Base-by-base conservation (phyloP, 805 yeast genomes). In the Candida oleophila region DNA sequence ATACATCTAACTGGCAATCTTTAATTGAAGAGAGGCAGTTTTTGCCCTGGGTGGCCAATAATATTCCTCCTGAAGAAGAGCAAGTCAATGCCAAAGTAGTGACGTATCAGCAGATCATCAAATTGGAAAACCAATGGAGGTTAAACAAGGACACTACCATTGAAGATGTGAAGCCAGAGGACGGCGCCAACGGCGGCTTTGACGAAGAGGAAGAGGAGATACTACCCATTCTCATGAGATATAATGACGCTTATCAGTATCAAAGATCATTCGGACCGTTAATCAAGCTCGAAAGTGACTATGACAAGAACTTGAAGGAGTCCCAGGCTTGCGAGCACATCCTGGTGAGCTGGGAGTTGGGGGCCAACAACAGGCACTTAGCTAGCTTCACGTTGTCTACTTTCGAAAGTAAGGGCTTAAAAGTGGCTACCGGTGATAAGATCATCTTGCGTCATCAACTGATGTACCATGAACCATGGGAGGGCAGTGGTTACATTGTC, bases 211-310 rank as follows among this genome's bases (percentile, higher is more conserved):
- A 80, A 43, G 76, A 71, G 40, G 86, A 83, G 45, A 73, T 88
- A 3, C 76, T 78, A 22, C 95, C 96, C 1, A 82, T 87, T 35
- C 70, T 86, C 44, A 75, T 88, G 76, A 75, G 91, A 44, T 91
- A 89, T 62, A 77, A 74, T 43, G 96, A 89, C 64, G 96, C 91
- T 0, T 84, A 77, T 61, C 89, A 89, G 59, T 89, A 91, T 63
- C 96, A 89, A 64, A 73, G 89, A 48, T 77, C 89, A 3, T 89
- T 85, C 65, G 94, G 87, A 9, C 97, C 97, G 0, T 70, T 91
- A 46, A 84, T 91, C 21, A 80, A 87, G 57, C 65, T 84, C 22
- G 97, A 89, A 64, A 88, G 92, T 0, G 94, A 88, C 50, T 81
- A 82, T 60, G 96, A 89, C 63, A 80, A 77, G 56, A 77, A 77